These are phyloP conservation scores for Chlorencoelia australis DNA, from an alignment of 2,329 filamentous ascomycete genomes.

Conservation along the genomic window DNA sequence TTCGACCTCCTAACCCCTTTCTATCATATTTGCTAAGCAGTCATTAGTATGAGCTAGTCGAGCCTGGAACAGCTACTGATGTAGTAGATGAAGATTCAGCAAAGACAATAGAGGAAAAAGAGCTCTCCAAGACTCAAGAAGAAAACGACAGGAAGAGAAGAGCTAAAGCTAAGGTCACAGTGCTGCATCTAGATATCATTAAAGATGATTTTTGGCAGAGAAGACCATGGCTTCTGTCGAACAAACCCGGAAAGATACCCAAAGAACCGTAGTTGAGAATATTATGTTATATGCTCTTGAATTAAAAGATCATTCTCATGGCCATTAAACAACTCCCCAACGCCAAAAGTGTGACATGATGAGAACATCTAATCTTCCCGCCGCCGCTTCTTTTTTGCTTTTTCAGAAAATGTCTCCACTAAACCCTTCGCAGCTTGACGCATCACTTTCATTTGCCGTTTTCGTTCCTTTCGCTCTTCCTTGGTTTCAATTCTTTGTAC, in stretches of 20 bases:
- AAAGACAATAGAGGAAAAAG: conserved; percentile 38
- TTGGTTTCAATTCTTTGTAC: conserved; percentile 18
- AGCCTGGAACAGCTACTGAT: conserved; percentile 34
- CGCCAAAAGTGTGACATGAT: conserved; percentile 11
- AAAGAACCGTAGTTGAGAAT: conserved; percentile 34
- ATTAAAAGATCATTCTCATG: conserved; percentile 8
- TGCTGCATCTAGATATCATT: conserved; percentile 89
- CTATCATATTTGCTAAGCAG: conserved; percentile 1
- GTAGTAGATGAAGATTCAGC: conserved; percentile 37
- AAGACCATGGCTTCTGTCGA: conserved; percentile 74
- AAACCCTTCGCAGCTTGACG: conserved; percentile 13
- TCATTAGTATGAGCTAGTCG: conserved; percentile 58
- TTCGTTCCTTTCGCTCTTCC: conserved; percentile 31
- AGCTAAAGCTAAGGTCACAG: conserved; percentile 67
- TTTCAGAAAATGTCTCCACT: conserved; percentile 19
- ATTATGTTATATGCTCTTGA: conserved; percentile 5
- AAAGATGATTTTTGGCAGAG: conserved; percentile 88
- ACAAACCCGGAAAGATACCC: conserved; percentile 62
- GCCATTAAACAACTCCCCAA: conserved; percentile 6
- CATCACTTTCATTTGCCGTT: conserved; percentile 26
- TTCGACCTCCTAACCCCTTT: background rate
- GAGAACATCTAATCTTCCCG: conserved; percentile 10
- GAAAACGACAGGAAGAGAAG: conserved; percentile 77
- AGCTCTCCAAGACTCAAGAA: conserved; percentile 65
- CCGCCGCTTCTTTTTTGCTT: conserved; percentile 23